Conservation (phyloP, 345 rosid species). For the Boechera retrofracta region DNA sequence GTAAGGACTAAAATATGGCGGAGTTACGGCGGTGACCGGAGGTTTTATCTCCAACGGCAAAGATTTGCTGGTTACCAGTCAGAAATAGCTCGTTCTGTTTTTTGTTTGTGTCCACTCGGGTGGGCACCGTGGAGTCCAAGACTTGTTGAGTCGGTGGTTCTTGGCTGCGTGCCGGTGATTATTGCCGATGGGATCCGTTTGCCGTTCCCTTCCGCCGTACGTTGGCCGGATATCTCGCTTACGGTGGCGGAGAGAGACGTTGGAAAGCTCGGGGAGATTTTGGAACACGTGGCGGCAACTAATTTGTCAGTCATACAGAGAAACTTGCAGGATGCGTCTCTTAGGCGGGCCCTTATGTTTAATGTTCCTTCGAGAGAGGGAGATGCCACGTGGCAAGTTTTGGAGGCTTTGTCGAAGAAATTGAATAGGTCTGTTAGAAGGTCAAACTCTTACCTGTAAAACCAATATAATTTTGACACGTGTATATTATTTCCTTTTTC, state of each 20-base stretch:
- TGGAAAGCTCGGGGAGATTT: conserved; percentile 57
- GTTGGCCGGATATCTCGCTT: conserved; percentile 80
- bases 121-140: conserved; percentile 99
- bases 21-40: conserved; percentile 63
- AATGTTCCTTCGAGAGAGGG: conserved; percentile 58
- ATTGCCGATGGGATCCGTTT: conserved; percentile 88
- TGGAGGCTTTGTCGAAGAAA: conserved; percentile 56
- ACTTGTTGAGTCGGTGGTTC: conserved; percentile 78
- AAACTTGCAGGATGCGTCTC: conserved; percentile 61
- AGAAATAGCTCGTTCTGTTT: conserved; percentile 81
- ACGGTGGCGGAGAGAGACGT: conserved; percentile 86
- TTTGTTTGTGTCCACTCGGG: conserved; percentile 89
- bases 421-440: conserved; percentile 59
- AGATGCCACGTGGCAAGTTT: conserved; percentile 92
- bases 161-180: conserved; percentile 91
- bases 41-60: conserved; percentile 74
- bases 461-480: conserved; percentile 43
- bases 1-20: conserved; percentile 88
- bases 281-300: conserved; percentile 78
- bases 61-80: conserved; percentile 83
- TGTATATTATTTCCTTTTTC: neutral
- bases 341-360: conserved; percentile 69
- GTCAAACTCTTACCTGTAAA: conserved; percentile 27
- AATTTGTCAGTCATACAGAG: conserved; percentile 72
- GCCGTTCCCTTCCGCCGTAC: conserved; percentile 69